Conservation (phyloP, 768 basidiomycete species). For the Hebeloma cylindrosporum region DNA sequence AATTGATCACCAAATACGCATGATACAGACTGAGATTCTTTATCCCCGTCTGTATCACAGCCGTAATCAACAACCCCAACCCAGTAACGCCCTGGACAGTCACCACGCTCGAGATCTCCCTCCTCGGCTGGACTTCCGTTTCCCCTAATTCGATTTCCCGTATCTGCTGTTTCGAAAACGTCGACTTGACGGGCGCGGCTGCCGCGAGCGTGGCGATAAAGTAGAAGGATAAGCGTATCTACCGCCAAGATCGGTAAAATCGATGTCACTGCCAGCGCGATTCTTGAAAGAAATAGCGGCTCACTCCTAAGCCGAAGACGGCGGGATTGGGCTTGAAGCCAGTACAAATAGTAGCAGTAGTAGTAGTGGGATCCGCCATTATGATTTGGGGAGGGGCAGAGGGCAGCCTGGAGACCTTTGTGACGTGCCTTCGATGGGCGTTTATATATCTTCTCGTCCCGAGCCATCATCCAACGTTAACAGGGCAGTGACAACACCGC, state of each 20-base stretch:
- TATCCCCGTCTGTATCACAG: background rate
- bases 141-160: background rate
- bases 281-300: too few relatives aligned
- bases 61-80: background rate
- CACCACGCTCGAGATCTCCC: background rate
- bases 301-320: background rate
- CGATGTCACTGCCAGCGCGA: background rate
- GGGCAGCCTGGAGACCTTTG: too few relatives aligned
- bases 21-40: background rate
- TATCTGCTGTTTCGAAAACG: background rate
- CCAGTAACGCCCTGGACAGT: background rate
- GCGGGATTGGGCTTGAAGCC: background rate
- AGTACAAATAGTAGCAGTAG: too few relatives aligned
- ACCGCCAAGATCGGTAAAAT: background rate
- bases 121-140: background rate
- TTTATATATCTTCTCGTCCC: too few relatives aligned
- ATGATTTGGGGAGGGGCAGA: too few relatives aligned
- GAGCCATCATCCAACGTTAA: too few relatives aligned
- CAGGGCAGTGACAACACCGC: too few relatives aligned
- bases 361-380: too few relatives aligned
- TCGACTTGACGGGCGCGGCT: background rate
- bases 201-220: slow-evolving; percentile 1
- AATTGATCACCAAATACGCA: background rate
- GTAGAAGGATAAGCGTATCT: background rate
- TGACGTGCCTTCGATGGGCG: too few relatives aligned